Conservation (phyloP, 805 yeast species). For the Kazachstania kunashirensis region DNA sequence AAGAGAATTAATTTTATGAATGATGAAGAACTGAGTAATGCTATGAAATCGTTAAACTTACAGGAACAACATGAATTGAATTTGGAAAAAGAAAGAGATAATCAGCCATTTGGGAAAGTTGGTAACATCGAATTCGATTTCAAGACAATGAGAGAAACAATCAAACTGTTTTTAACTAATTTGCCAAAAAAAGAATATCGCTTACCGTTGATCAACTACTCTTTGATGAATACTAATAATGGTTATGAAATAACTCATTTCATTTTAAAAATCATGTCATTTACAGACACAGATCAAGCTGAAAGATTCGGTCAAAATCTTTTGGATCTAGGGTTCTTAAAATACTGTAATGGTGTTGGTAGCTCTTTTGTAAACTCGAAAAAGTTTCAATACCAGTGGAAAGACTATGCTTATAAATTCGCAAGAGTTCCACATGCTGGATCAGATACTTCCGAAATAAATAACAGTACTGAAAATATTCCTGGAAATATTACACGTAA, state of each 20-base stretch:
- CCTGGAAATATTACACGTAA: background rate
- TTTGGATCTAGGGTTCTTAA: conserved; percentile 48
- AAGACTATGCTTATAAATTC: conserved; percentile 51
- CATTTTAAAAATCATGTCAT: conserved; percentile 20
- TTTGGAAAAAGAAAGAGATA: conserved; percentile 23
- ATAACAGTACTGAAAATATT: background rate
- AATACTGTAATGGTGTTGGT: conserved; percentile 48
- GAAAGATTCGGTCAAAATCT: conserved; percentile 71
- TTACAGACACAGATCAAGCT: conserved; percentile 42
- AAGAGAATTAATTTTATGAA: conserved; percentile 15
- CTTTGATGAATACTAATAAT: conserved; percentile 25
- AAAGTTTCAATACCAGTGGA: conserved; percentile 74
- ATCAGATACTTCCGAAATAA: background rate
- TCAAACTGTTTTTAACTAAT: conserved; percentile 35
- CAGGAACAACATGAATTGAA: conserved; percentile 18
- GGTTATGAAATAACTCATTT: conserved; percentile 29
- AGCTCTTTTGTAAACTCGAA: conserved; percentile 68
- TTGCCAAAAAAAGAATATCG: conserved; percentile 47
- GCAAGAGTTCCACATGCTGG: conserved; percentile 30
- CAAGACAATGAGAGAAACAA: conserved; percentile 31
- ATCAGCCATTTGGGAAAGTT: conserved; percentile 21
- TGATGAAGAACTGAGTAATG: conserved; percentile 17
- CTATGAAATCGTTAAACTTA: conserved; percentile 18
- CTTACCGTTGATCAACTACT: conserved; percentile 46
- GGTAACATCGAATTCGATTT: conserved; percentile 28